Conservation (phyloP, 2,329 filamentous ascomycete genomes). For the Aspergillaceae sp. region DNA sequence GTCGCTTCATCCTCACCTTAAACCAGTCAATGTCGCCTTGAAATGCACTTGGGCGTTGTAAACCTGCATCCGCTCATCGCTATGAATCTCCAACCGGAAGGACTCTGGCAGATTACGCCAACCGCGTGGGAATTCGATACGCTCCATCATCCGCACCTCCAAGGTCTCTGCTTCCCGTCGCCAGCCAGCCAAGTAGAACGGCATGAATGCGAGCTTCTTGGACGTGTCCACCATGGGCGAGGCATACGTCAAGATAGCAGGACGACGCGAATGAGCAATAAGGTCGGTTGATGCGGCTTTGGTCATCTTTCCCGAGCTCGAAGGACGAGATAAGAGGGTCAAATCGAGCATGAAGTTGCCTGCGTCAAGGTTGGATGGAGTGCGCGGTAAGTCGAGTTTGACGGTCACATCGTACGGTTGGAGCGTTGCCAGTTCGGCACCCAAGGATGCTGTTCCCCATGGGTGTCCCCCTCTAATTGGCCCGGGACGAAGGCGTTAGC, state of each 20-base stretch:
- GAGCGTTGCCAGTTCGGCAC: constrained; percentile 51
- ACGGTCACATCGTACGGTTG: constrained; percentile 83
- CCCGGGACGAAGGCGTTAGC: neutral
- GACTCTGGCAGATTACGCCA: constrained; percentile 45
- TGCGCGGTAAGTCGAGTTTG: constrained; percentile 66
- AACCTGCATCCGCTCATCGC: constrained; percentile 62
- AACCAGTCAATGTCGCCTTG: constrained; percentile 63
- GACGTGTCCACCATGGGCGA: constrained; percentile 59
- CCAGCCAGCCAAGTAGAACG: constrained; percentile 61
- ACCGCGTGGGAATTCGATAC: constrained; percentile 55
- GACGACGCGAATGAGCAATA: constrained; percentile 59
- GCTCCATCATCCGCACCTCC: constrained; percentile 63
- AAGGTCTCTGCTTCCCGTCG: constrained; percentile 56
- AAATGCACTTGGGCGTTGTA: constrained; percentile 63
- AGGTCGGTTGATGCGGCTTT: constrained; percentile 31
- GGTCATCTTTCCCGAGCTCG: constrained; percentile 20
- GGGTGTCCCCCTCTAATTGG: constrained; percentile 37
- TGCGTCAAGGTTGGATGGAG: constrained; percentile 61
- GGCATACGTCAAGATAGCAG: constrained; percentile 70
- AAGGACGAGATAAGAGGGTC: constrained; percentile 51
- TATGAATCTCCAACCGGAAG: constrained; percentile 60
- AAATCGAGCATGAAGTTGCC: constrained; percentile 96
- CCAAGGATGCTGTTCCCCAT: constrained; percentile 45
- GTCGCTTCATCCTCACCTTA: constrained; percentile 42
- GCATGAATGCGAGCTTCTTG: constrained; percentile 54